Evolutionary conservation across 176 grass and related monocot species (phyloP).

Genomic region (Oryza nivara): DNA sequence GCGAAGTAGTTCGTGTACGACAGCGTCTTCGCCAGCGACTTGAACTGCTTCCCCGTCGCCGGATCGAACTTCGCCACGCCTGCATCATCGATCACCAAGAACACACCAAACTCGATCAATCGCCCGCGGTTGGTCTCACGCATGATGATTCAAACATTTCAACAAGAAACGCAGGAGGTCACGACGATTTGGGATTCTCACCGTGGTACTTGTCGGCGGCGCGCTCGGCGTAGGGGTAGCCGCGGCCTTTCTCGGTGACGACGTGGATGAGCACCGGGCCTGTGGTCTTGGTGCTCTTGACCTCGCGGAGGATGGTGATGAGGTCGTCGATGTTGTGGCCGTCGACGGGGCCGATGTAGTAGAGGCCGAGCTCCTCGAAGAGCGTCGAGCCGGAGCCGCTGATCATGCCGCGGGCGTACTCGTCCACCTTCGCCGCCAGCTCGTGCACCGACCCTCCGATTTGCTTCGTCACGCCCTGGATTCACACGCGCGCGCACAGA

Average conservation of each 20-base stretch:
- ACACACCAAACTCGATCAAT: not conserved
- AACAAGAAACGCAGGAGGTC: not conserved
- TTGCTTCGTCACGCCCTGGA: conserved; percentile 89
- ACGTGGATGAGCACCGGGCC: conserved; percentile 98
- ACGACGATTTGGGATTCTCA: conserved; percentile 3
- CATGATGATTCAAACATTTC: not conserved
- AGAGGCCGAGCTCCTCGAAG: conserved; percentile 98
- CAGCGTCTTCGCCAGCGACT: conserved; percentile 63
- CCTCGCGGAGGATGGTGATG: conserved; percentile 81
- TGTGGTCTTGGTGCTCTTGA: conserved; percentile 83
- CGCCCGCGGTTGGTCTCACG: not conserved
- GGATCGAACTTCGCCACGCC: conserved; percentile 93
- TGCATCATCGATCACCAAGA: conserved; percentile 5
- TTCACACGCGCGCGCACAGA: not conserved
- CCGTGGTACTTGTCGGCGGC: conserved; percentile 99
- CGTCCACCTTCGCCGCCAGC: conserved; percentile 93
- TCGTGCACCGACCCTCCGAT: conserved; percentile 94
- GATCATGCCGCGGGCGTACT: conserved; percentile 99
- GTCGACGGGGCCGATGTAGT: conserved; percentile 95
- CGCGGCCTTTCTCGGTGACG: conserved; percentile 93
- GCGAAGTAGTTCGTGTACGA: conserved; percentile 98
- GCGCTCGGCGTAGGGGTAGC: conserved; percentile 94
- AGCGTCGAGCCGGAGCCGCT: conserved; percentile 78
- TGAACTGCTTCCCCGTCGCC: conserved; percentile 92
- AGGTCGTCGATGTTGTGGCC: conserved; percentile 98